Evolutionary conservation across 352 stramenopile species (phyloP), one percentile per base, ranked within the genome.

Genomic region (Plasmopara muralis): DNA sequence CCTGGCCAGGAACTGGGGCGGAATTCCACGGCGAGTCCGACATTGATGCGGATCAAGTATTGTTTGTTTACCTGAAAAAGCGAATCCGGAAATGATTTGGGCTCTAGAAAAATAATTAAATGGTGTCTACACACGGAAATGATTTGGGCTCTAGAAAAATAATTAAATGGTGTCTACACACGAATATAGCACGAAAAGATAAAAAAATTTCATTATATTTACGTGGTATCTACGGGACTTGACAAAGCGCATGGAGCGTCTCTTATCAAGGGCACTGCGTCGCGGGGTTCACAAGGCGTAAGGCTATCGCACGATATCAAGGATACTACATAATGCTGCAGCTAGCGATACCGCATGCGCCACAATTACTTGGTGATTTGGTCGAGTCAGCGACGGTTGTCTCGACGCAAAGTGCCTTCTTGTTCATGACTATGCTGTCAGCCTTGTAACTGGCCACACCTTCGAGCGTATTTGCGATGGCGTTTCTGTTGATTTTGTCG

Each of bases 21-120:
- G 62, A 61, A 58, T 77, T 77, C 68, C 68, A 77, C 12, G 62
- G 63, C 18, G 67, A 75, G 47, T 75, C 60, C 25, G 67, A 75
- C 67, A 75, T 75, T 8, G 20, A 25, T 3, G 12, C 57, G 1
- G 7, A 9, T n/a, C 14, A 15, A 29, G 20, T 25, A 3, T 25
- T 25, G 20, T 25, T 25, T 25, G 20, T 33, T 47, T n/a, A 14
- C 41, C 41, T 41, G 25, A 38, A 12, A 10, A 52, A 42, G 62
- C 57, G 48, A 69, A 72, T 75, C 51, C 37, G 42, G 38, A 52
- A 75, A 62, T 75, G 66, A 64, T 40, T 41, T 41, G 4, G 37
- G 9, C 13, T 2, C 1, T 2, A 41, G 1, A 41, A 41, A n/a
- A 16, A 16, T 2, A 41, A 18, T 7, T 18, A 41, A 41, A 16